Base-by-base conservation (phyloP, 2,329 filamentous ascomycete genomes). In the Trichoderma harzianum region DNA sequence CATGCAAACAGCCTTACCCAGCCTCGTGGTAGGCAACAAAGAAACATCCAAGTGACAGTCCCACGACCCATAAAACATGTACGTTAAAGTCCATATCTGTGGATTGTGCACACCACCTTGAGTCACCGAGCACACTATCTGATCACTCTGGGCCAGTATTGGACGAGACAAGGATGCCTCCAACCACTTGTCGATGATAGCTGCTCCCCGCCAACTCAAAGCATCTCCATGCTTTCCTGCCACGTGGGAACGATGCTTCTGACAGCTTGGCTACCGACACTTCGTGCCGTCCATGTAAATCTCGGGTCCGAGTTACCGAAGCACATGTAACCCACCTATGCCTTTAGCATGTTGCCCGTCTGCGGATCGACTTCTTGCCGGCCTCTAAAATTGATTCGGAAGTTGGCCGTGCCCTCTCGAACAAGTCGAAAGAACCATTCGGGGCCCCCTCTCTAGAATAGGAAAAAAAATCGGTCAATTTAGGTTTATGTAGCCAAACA, bases 401-500 rank as follows among this genome's bases (percentile, higher is more conserved):
- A 71, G 5, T 28, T 30, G 18, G 57, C 39, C 28, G 74, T 74
- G 18, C 63, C 36, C 36, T 76, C 69, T 60, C 75, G 71, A 10
- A 66, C 47, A 3, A 72, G 18, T 7, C 67, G 67, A 39, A 74
- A 76, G 7, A 76, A 6, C 75, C 75, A 76, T 30, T 76, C 73
- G 3, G 75, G 75, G 0, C 72, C 74, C 1, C 72, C 73, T 62
- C 72, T 75, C 75, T 76, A 47, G 5, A 24, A 12, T 5, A 12
- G 24, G 6, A 32, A 24, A 26, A 58, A 24, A 7, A 28, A 10
- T n/a, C 18, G 8, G 26, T 21, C 28, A 60, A 21, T 30, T 61
- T 3, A 39, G 53, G n/a, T 53, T 8, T 18, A 8, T 12, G 10
- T 18, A 34, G 36, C 39, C 71, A 60, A 28, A n/a, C 18, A 21